Conservation (phyloP, 202 grass and related monocot genomes). For the Carex arenaria region DNA sequence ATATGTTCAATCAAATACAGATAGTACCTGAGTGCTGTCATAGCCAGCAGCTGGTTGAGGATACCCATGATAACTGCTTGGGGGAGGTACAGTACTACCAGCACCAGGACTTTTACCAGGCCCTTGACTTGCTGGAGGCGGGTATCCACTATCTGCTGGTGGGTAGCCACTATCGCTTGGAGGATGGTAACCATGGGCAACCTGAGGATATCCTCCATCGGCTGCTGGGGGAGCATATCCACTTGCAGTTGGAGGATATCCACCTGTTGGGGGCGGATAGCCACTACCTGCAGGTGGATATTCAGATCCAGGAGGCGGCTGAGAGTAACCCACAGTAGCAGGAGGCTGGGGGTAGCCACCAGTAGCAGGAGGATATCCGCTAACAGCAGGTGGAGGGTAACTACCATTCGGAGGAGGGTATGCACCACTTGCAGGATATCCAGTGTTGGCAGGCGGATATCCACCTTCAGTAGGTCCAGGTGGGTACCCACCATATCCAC, state of each 20-base stretch:
- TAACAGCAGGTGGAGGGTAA: background rate
- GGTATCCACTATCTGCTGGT: constrained; percentile 21
- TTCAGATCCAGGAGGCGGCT: too few species aligned
- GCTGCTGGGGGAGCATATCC: background rate
- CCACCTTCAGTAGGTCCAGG: constrained; percentile 6
- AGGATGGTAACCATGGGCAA: constrained; percentile 3
- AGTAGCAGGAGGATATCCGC: constrained; percentile 4
- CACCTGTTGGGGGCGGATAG: too few species aligned
- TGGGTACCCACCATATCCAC: constrained; percentile 34
- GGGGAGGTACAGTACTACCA: constrained; percentile 3
- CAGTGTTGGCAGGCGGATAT: too few species aligned
- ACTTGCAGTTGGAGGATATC: constrained; percentile 6
- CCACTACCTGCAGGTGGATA: constrained; percentile 13
- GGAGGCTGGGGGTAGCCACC: constrained; percentile 23
- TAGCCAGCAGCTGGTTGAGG: constrained; percentile 17
- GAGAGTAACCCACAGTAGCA: constrained; percentile 7
- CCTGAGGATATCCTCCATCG: constrained; percentile 7
- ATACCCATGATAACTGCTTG: constrained; percentile 15
- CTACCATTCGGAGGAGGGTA: background rate
- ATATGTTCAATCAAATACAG: background rate
- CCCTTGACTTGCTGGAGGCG: constrained; percentile 19
- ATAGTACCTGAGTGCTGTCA: constrained; percentile 21
- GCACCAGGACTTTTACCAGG: constrained; percentile 19
- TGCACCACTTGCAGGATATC: background rate
- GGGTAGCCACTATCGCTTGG: constrained; percentile 7